Percentiles rank a stretch among this genome's conserved stretches.
These are phyloP conservation scores for Ophiostoma sp. DNA, from an alignment of 2,329 filamentous ascomycete species.

Conservation along the genomic window DNA sequence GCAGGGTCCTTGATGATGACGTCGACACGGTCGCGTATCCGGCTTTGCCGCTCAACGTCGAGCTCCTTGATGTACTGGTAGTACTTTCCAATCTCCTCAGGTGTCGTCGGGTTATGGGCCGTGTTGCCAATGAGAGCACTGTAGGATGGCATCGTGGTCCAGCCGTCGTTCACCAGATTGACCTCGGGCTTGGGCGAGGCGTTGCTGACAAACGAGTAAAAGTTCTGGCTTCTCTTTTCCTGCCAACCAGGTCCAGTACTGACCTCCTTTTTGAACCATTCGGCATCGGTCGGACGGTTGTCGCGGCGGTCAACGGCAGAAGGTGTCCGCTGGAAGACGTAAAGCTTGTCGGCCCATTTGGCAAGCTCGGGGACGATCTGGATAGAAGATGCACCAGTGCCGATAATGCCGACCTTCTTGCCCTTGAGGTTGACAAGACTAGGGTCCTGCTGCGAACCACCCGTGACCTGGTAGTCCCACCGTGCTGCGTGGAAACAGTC, in stretches of 20 bases:
- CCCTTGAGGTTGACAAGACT: slow-evolving; percentile 47
- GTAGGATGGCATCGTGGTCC: slow-evolving; percentile 45
- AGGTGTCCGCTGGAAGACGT: slow-evolving; percentile 59
- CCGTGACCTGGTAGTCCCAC: slow-evolving; percentile 49
- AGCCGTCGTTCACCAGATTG: slow-evolving; percentile 53
- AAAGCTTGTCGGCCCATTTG: slow-evolving; percentile 50
- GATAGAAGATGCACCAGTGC: slow-evolving; percentile 52
- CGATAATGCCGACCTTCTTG: slow-evolving; percentile 51
- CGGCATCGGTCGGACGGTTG: slow-evolving; percentile 44
- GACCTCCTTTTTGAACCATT: slow-evolving; percentile 37
- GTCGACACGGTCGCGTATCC: slow-evolving; percentile 47
- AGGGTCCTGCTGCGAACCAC: slow-evolving; percentile 43
- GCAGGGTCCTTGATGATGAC: slow-evolving; percentile 52
- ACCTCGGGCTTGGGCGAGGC: slow-evolving; percentile 36
- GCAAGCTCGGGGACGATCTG: slow-evolving; percentile 49
- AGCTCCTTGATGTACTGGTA: slow-evolving; percentile 45
- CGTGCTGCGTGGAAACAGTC: slow-evolving; percentile 59
- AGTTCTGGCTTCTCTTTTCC: slow-evolving; percentile 46
- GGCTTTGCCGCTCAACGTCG: background rate
- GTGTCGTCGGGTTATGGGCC: slow-evolving; percentile 34
- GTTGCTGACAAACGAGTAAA: slow-evolving; percentile 42
- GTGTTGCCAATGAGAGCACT: slow-evolving; percentile 36
- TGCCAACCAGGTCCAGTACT: slow-evolving; percentile 51
- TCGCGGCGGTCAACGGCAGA: slow-evolving; percentile 43
- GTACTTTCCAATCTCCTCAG: slow-evolving; percentile 40